Evolutionary conservation across 176 grass and related monocot genomes (phyloP).

Genomic region (Echinochloa phyllopogon): DNA sequence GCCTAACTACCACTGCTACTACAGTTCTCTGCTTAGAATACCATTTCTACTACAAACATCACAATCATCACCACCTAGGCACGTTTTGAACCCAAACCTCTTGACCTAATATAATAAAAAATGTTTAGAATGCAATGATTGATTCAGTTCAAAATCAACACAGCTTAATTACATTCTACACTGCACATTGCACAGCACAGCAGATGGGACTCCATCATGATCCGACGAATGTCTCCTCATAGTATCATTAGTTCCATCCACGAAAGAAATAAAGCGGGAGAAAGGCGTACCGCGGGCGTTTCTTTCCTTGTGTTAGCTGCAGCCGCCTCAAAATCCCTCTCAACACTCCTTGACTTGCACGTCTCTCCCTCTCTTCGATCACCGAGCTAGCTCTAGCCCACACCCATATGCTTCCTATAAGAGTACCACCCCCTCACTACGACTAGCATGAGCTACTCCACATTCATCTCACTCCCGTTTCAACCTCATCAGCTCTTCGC

Average conservation of each 20-base stretch:
- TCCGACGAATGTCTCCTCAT: slow-evolving; percentile 29
- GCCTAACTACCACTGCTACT: too few species aligned
- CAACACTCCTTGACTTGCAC: slow-evolving; percentile 45
- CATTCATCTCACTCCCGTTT: slow-evolving; percentile 16
- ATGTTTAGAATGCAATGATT: neutral
- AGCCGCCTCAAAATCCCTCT: slow-evolving; percentile 47
- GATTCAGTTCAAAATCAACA: slow-evolving; percentile 3
- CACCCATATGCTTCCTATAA: slow-evolving; percentile 38
- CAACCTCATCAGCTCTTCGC: neutral
- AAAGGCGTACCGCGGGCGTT: neutral
- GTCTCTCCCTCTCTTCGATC: slow-evolving; percentile 19
- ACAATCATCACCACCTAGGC: neutral
- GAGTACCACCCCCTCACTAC: slow-evolving; percentile 29
- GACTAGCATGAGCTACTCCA: slow-evolving; percentile 24
- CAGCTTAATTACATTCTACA: neutral
- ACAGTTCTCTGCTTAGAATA: neutral
- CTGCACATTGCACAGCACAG: neutral
- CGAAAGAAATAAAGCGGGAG: neutral
- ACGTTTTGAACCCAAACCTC: slow-evolving; percentile 8
- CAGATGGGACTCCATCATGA: slow-evolving; percentile 15
- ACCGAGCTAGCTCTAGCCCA: neutral
- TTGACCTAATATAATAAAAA: neutral
- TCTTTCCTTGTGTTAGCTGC: slow-evolving; percentile 34
- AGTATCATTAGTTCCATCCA: slow-evolving; percentile 44
- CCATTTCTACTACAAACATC: neutral